Evolutionary conservation across 1,284 basidiomycete species (phyloP), one percentile per base, ranked within the genome.

Genomic region (Puccinia novopanici): DNA sequence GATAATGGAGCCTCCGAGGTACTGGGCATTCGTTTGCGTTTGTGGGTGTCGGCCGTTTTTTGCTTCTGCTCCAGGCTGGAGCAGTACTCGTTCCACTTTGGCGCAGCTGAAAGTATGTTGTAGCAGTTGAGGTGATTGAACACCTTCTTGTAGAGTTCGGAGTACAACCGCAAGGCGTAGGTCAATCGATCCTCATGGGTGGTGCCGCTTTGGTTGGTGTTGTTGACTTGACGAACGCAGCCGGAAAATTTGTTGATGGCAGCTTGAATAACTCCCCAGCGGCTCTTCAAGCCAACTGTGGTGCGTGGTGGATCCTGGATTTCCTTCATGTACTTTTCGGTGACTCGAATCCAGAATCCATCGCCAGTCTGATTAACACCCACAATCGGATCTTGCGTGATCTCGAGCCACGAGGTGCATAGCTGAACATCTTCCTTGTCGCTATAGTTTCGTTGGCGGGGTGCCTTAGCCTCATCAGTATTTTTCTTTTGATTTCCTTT

Each of bases 231-330:
- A 19, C 59, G 15, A 3, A 59, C 3, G 15, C 55, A 75, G 34
- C 72, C 72, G 5, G 3, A n/a, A 27, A 75, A 75, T 22, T 75
- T 75, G 57, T 57, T 48, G 37, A 75, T 19, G 4, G 52, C 15
- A 24, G 13, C 30, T 17, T 75, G 52, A 59, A 74, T 24, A 27
- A 30, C 17, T 34, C 37, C 12, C 72, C 54, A 75, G 22, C 72
- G 37, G 3, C 27, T 42, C 34, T 75, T 61, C 8, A 75, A 2
- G 55, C 57, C 22, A 15, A 30, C 40, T 6, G n/a, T 5, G 1
- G 30, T 65, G 10, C 10, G 63, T 0, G 19, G 5, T 22, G 30
- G 3, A 17, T 65, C 63, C 8, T 24, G 30, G 0, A 34, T 45
- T 9, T 4, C 19, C 9, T n/a, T 0, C 3, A 4, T 19, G 34